A percentile compares a stretch with the other conserved stretches of the same genome.
phyloP scores from a whole-genome alignment of 1,284 basidiomycete genomes.

The Coniophora puteana region DNA sequence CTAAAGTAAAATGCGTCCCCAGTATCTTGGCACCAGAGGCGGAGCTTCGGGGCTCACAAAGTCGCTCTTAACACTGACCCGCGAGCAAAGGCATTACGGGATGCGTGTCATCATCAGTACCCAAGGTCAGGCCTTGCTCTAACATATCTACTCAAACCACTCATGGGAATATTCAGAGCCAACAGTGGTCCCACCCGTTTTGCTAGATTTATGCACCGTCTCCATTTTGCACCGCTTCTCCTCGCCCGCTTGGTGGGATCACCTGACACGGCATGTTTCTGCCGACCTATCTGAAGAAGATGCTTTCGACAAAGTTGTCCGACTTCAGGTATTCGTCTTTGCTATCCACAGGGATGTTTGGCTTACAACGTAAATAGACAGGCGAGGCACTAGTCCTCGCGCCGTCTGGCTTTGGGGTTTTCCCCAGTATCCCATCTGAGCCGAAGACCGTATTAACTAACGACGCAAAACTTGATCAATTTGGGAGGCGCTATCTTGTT shows the following conservation, averaged over 20 bases:
- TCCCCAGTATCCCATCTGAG: constrained; percentile 14
- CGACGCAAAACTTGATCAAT: constrained; percentile 29
- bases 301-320: constrained; percentile 64
- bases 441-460: too few relatives aligned
- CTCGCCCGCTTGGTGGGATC: constrained; percentile 70
- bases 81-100: constrained; percentile 68
- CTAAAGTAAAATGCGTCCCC: not conserved
- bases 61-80: constrained; percentile 52
- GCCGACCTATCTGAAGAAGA: constrained; percentile 53
- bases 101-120: constrained; percentile 74
- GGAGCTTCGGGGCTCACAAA: constrained; percentile 52
- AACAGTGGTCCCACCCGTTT: constrained; percentile 62
- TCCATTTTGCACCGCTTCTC: constrained; percentile 69
- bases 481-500: constrained; percentile 54
- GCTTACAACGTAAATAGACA: constrained; percentile 37
- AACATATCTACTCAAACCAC: constrained; percentile 3
- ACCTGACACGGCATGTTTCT: constrained; percentile 62
- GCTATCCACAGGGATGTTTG: not conserved
- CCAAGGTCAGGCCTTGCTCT: constrained; percentile 43
- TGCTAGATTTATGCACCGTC: constrained; percentile 66
- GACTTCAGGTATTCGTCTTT: constrained; percentile 44
- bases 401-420: constrained; percentile 51
- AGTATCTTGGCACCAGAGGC: constrained; percentile 57
- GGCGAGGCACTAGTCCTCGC: constrained; percentile 64
- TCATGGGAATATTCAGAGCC: constrained; percentile 54